Evolutionary conservation across 331 rosid genomes (phyloP), one percentile per base, ranked within the genome.

Genomic region (Spiraea crenata): DNA sequence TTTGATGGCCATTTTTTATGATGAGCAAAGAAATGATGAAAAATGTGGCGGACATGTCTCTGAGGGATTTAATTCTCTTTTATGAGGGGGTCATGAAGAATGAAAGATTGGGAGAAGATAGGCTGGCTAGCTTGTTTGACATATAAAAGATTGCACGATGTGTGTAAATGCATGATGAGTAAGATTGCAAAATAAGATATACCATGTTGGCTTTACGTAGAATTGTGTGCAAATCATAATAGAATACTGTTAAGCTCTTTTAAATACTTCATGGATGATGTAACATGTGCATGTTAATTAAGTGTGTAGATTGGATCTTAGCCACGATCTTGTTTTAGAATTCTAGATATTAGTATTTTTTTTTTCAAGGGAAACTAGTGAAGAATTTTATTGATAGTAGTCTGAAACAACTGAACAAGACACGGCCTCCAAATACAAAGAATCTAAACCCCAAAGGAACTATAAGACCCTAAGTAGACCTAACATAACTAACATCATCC

Each of bases 201-300:
- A 69, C 41, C 66, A 12, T 61, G 70, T 45, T 73, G 75, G 69
- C 82, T 74, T 76, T 79, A 66, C 84, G 80, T 78, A 60, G 58
- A 46, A 59, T 40, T 44, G 62, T 19, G 34, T 50, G 42, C 35
- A 48, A 2, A 39, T 31, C 25, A 51, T 2, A 17, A n/a, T 50
- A 70, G 35, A 3, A 40, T 63, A 48, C 11, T 20, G 12, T 39
- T 63, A 48, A 57, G 57, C 39, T 17, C 20, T 19, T 17, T 35
- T 14, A 39, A 60, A 11, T 17, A 14, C 57, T 13, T 69, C 52
- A 55, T 15, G 16, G 51, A 55, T 41, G 64, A 69, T 20, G 63
- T 51, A 55, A 55, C 34, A 40, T 52, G 20, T 50, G 40, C 63
- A 68, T 52, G 41, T 52, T 52, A 39, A 39, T 20, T 40, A 51